phyloP scores from a whole-genome alignment of 2,329 filamentous ascomycete species.

The Colletotrichum eleusines region DNA sequence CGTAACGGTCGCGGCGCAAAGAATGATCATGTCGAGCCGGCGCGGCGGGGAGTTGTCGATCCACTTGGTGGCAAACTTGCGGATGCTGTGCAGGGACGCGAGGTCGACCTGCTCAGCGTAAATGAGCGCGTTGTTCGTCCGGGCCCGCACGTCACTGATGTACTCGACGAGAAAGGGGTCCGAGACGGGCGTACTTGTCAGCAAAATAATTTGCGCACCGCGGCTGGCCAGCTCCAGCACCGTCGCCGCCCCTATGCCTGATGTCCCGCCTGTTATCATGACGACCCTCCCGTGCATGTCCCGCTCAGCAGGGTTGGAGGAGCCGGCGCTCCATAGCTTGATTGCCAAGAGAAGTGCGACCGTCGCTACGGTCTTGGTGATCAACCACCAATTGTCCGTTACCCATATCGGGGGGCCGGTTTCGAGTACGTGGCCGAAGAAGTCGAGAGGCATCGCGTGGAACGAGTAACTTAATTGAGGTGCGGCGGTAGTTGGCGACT shows the following conservation, averaged over 20 bases:
- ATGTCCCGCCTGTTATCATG: constrained; percentile 94
- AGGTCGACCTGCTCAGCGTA: constrained; percentile 97
- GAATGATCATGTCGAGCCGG: constrained; percentile 88
- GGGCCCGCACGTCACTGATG: constrained; percentile 85
- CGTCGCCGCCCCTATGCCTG: constrained; percentile 86
- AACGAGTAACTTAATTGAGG: constrained; percentile 4
- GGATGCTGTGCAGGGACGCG: constrained; percentile 87
- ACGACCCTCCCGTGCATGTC: constrained; percentile 94
- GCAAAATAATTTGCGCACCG: constrained; percentile 90
- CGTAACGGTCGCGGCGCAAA: constrained; percentile 85
- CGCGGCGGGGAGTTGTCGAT: constrained; percentile 94
- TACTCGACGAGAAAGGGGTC: constrained; percentile 94
- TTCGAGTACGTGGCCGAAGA: constrained; percentile 59
- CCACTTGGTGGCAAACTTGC: constrained; percentile 96
- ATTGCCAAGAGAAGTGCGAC: constrained; percentile 57
- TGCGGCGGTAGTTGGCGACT: background rate
- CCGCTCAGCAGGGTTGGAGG: constrained; percentile 79
- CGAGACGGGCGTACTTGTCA: constrained; percentile 83
- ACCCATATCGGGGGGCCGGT: constrained; percentile 65
- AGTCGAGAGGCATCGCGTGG: constrained; percentile 64
- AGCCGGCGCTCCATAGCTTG: constrained; percentile 85
- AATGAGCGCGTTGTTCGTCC: constrained; percentile 86
- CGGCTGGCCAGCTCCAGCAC: constrained; percentile 80
- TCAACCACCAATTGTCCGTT: constrained; percentile 56
- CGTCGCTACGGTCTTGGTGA: constrained; percentile 55